These are phyloP conservation scores for Allomyces javanicus DNA, from an alignment of 192 early-diverging fungal genomes.

Conservation along the genomic window DNA sequence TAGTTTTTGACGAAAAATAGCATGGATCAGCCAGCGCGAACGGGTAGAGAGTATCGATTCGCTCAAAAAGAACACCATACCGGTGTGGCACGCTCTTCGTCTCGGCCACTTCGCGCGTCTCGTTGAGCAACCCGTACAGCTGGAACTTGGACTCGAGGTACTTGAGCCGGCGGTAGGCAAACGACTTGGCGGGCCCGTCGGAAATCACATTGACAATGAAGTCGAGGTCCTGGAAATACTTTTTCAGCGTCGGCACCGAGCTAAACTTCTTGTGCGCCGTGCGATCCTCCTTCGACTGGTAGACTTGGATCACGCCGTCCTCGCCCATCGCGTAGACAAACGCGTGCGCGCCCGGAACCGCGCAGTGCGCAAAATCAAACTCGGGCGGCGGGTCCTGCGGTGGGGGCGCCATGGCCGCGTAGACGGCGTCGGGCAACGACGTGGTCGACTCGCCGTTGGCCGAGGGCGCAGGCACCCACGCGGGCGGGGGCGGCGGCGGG, in stretches of 20 bases:
- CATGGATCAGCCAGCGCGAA: no score
- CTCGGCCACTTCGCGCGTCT: constrained; percentile 83
- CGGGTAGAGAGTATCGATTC: no score
- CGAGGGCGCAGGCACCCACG: constrained; percentile 28
- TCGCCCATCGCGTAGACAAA: constrained; percentile 27
- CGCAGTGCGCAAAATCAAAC: constrained; percentile 18
- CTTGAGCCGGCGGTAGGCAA: constrained; percentile 68
- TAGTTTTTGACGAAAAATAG: no score
- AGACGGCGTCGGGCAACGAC: no score
- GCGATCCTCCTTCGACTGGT: constrained; percentile 11
- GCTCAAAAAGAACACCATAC: no score
- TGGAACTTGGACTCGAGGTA: constrained; percentile 86
- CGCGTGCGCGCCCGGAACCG: constrained; percentile 15
- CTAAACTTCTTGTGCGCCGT: constrained; percentile 14
- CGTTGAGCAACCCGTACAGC: constrained; percentile 77
- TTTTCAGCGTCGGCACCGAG: constrained; percentile 45
- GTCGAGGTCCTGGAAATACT: constrained; percentile 75
- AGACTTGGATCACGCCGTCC: constrained; percentile 44
- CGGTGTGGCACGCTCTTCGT: constrained; percentile 34
- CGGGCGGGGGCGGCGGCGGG: constrained; percentile 58
- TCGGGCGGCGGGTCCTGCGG: background rate
- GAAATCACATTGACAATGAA: constrained; percentile 52
- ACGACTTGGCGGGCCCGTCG: constrained; percentile 82
- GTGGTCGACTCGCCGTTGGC: background rate
- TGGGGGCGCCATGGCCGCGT: background rate